phyloP scores from a whole-genome alignment of 768 basidiomycete genomes.

The Pseudohyphozyma bogoriensis region DNA sequence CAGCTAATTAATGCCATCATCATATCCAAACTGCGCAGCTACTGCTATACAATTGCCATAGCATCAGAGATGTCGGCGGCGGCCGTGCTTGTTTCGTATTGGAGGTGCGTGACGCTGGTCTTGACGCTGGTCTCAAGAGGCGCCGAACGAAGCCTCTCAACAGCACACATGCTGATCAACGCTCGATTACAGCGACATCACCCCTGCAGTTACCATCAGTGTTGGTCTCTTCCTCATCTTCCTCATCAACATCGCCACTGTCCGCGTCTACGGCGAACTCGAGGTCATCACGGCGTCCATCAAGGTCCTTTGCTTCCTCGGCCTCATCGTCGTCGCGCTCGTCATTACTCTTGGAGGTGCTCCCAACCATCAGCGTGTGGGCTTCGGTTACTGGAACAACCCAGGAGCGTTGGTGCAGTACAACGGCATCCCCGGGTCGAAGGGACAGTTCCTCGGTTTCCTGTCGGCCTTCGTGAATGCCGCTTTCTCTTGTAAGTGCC shows the following conservation, averaged over 20 bases:
- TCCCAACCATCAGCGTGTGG: conserved; percentile 35
- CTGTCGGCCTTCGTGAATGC: conserved; percentile 7
- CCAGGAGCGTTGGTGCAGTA: conserved; percentile 55
- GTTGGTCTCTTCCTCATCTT: conserved; percentile 16
- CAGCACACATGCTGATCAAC: conserved; percentile 55
- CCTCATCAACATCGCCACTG: conserved; percentile 37
- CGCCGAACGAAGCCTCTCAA: conserved; percentile 49
- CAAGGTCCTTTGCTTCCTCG: conserved; percentile 35
- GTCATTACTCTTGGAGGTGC: conserved; percentile 37
- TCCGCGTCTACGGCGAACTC: conserved; percentile 47
- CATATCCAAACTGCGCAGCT: no score
- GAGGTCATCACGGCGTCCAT: conserved; percentile 25
- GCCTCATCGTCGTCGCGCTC: conserved; percentile 36
- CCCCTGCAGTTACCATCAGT: conserved; percentile 23
- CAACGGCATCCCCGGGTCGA: conserved; percentile 53
- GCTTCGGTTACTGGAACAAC: conserved; percentile 37
- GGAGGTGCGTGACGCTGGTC: no score
- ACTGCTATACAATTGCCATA: conserved; percentile 36
- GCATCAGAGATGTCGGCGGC: conserved; percentile 26
- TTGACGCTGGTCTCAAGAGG: conserved; percentile 53
- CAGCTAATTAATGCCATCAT: no score
- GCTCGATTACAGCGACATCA: no score
- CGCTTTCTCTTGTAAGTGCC: no score
- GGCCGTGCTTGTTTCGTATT: conserved; percentile 25
- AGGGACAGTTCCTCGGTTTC: conserved; percentile 53